Evolutionary conservation across 83 land plant species (phyloP), one percentile per base, ranked within the genome.

Genomic region (Larix sibirica): DNA sequence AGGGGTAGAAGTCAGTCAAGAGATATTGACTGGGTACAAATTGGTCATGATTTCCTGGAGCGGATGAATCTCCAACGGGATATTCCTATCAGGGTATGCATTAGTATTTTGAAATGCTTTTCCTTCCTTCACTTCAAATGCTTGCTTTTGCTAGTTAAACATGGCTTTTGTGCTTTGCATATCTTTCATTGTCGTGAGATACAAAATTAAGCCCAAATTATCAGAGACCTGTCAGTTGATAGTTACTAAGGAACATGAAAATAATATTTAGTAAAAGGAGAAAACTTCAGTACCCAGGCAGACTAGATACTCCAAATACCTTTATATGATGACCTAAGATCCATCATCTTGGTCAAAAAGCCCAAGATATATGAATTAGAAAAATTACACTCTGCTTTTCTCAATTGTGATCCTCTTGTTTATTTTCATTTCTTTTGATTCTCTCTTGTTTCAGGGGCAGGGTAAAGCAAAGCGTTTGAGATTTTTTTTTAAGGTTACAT

Each of bases 21-120:
- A 44, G 85, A 81, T 59, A 56, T 67, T 67, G 86, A 87, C 60
- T 86, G 88, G 90, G 75, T 81, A 17, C 76, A 77, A 80, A 83
- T 85, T 60, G 86, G 88, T 61, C 14, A 20, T 28, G 73, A 82
- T 62, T 79, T 88, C 62, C 86, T 86, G 12, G 58, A 71, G 60
- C 42, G 20, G 8, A 64, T 87, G 76, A 86, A 83, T 60, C 77
- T 88, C 56, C 83, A 87, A 68, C 36, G 62, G 78, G 84, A 88
- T 61, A 84, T 84, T 67, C 77, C 81, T 20, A 71, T 90, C 24
- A 82, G 84, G 91, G 94, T 92, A 85, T 26, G 71, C 17, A 40
- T 26, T 79, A 18, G 42, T 59, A 79, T 59, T 59, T 79, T 59
- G 40, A 62, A 79, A 18, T 20, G 10, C 1, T 7, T 14, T 36